A percentile compares a stretch with the other conserved stretches of the same genome.
Evolutionary conservation across 305 asterid genomes (phyloP).

Genomic region (Solanum hybrid): DNA sequence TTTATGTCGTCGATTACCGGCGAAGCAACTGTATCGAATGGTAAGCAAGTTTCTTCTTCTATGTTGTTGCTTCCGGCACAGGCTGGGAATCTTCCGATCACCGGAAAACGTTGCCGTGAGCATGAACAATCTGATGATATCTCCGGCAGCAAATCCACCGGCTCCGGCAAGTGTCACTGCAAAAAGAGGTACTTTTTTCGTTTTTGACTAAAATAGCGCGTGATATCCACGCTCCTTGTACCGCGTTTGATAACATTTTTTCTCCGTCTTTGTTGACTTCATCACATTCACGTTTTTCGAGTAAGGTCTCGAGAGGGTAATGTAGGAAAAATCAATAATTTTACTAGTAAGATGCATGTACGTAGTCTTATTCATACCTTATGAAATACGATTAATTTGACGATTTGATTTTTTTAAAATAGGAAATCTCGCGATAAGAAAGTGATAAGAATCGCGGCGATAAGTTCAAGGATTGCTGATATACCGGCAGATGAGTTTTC

Average conservation of each 20-base stretch:
- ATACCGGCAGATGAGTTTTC: slow-evolving; percentile 66
- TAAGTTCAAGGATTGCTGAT: slow-evolving; percentile 58
- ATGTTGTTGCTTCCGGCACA: slow-evolving; percentile 30
- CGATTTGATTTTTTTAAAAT: background rate
- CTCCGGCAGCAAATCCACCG: slow-evolving; percentile 24
- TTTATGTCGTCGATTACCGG: slow-evolving; percentile 63
- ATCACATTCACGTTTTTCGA: background rate
- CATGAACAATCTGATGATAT: slow-evolving; percentile 36
- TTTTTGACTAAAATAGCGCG: background rate
- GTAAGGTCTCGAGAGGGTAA: background rate
- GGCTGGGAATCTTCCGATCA: slow-evolving; percentile 42
- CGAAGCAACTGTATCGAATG: slow-evolving; percentile 74
- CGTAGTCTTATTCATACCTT: background rate
- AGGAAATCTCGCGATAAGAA: slow-evolving; percentile 47
- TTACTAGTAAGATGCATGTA: too few species aligned
- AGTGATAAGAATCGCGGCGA: slow-evolving; percentile 52
- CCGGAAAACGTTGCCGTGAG: slow-evolving; percentile 54
- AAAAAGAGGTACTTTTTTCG: slow-evolving; percentile 39
- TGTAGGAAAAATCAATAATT: too few species aligned
- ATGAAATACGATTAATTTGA: background rate
- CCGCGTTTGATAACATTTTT: background rate
- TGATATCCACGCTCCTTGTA: background rate
- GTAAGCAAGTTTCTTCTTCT: slow-evolving; percentile 33
- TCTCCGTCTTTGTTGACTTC: background rate
- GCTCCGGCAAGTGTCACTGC: slow-evolving; percentile 58